Evolutionary conservation across 2,329 filamentous ascomycete species (phyloP).

Genomic region (Neofusicoccum cordaticola): DNA sequence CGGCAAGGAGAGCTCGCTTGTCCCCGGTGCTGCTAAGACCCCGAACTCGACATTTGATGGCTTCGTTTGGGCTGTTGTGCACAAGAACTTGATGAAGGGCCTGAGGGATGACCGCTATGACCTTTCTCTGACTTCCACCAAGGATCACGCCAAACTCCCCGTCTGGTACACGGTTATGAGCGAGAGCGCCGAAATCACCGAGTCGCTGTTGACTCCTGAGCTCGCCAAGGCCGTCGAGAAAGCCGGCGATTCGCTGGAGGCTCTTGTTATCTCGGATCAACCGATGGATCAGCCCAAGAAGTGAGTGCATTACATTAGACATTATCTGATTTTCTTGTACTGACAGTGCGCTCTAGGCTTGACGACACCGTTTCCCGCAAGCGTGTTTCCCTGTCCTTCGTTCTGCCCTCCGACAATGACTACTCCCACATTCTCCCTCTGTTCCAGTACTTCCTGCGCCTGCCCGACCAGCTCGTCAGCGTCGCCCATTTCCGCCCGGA

Average conservation of each 20-base stretch:
- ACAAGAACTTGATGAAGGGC: slow-evolving; percentile 90
- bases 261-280: slow-evolving; percentile 85
- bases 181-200: slow-evolving; percentile 92
- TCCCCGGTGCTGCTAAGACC: slow-evolving; percentile 60
- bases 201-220: slow-evolving; percentile 81
- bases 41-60: slow-evolving; percentile 70
- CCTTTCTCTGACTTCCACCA: slow-evolving; percentile 85
- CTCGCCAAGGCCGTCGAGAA: slow-evolving; percentile 74
- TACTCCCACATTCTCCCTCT: slow-evolving; percentile 65
- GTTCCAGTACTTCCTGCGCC: slow-evolving; percentile 76
- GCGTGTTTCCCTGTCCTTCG: slow-evolving; percentile 74
- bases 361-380: slow-evolving; percentile 83
- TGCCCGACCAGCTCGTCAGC: slow-evolving; percentile 78
- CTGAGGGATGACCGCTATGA: slow-evolving; percentile 93
- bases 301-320: slow-evolving; percentile 53
- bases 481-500: slow-evolving; percentile 82
- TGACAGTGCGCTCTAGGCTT: slow-evolving; percentile 53
- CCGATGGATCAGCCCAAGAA: slow-evolving; percentile 81
- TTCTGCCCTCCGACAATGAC: slow-evolving; percentile 54
- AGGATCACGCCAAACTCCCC: slow-evolving; percentile 87
- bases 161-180: slow-evolving; percentile 92
- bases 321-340: not conserved
- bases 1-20: slow-evolving; percentile 77
- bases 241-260: slow-evolving; percentile 74
- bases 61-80: slow-evolving; percentile 92